Evolutionary conservation across 352 stramenopile species (phyloP), one percentile per base, ranked within the genome.

Genomic region (Aphanomyces astaci): DNA sequence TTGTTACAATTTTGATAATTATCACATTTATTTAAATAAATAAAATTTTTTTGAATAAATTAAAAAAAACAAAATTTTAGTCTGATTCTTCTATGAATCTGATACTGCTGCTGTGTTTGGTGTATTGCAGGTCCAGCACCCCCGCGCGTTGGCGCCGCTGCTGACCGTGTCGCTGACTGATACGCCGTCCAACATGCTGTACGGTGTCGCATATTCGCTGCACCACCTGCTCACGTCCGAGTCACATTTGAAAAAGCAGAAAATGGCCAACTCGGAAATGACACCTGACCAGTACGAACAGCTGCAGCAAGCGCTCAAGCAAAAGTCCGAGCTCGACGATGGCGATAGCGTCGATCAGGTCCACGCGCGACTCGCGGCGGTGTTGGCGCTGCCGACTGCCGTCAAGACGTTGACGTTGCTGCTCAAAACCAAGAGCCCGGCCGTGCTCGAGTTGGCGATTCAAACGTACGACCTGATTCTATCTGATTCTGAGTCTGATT

Each of bases 271-370:
- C 10, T 98, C 98, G 80, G 95, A 98, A 70, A 91, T 99, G 64
- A 98, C 94, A 0, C 84, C 94, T 33, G 95, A 99, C 66, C 94
- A 99, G 76, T 99, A 98, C 75, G 95, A 99, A 81, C 87, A 99
- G 75, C 79, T 99, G 19, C 91, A 98, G 75, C 88, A 94, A 56
- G 86, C 98, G 52, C 77, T 95, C 22, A 94, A 95, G 63, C 90
- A 97, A 64, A 98, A 98, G 72, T 98, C 93, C 15, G 78, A 90
- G 30, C 85, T 98, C 52, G 92, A 94, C 28, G 87, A 94, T 53
- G 85, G 97, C 24, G 90, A 98, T 59, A 81, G 84, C 4, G 75
- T 80, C 2, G 89, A 96, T 11, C 74, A 81, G 10, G 83, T 96
- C 2, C 70, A 86, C 13, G 39, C 66, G 2, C 81, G 86, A 19